phyloP scores from a whole-genome alignment of 768 basidiomycete genomes.

The Leccinum broughii region DNA sequence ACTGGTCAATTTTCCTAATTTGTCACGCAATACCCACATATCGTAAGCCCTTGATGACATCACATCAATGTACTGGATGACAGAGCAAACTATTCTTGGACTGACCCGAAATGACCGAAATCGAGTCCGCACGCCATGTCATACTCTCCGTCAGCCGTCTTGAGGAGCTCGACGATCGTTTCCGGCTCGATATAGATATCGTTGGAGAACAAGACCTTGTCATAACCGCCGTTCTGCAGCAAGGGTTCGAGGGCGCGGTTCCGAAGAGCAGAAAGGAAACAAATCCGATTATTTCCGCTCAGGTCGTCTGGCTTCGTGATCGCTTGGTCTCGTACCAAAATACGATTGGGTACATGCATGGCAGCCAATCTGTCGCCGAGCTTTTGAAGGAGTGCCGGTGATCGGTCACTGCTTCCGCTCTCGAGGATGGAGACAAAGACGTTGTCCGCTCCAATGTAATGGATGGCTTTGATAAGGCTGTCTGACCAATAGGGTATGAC shows the following conservation, averaged over 20 bases:
- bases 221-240: conserved; percentile 35
- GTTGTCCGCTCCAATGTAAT: conserved; percentile 43
- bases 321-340: conserved; percentile 11
- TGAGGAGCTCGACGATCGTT: conserved; percentile 39
- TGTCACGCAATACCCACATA: conserved; percentile 26
- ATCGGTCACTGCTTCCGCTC: conserved; percentile 30
- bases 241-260: conserved; percentile 46
- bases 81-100: conserved; percentile 11
- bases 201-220: conserved; percentile 43
- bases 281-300: not conserved
- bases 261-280: conserved; percentile 30
- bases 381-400: conserved; percentile 12
- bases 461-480: conserved; percentile 35
- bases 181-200: conserved; percentile 44
- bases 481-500: conserved; percentile 42
- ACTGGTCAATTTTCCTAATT: conserved; percentile 16
- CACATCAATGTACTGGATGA: not conserved
- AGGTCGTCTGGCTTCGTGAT: conserved; percentile 11
- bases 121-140: conserved; percentile 48
- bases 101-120: conserved; percentile 35
- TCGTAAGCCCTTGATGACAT: conserved; percentile 20
- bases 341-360: conserved; percentile 16
- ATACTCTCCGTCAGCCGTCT: conserved; percentile 39
- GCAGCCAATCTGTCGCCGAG: conserved; percentile 10
- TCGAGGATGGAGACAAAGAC: conserved; percentile 45